Evolutionary conservation across 176 grass and related monocot species (phyloP).

Genomic region (Cenchrus fungigraminus): DNA sequence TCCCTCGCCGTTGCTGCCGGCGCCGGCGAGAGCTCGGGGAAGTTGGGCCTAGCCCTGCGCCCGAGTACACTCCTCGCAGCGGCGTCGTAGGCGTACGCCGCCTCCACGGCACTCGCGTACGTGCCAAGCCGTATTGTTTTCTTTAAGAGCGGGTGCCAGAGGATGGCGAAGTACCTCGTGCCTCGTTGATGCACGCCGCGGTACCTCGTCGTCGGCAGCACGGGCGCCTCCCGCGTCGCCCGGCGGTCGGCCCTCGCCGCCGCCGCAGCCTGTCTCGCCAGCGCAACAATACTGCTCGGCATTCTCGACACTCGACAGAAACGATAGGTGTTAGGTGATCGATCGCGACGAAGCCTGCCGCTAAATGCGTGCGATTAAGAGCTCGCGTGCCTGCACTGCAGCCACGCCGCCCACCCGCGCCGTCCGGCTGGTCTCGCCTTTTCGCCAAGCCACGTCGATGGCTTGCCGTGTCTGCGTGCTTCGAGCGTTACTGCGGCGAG

Average conservation of each 20-base stretch:
- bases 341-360: no score
- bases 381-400: no score
- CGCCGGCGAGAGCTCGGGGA: neutral
- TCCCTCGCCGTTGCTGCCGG: no score
- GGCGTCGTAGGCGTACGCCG: neutral
- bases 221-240: no score
- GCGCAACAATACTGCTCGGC: neutral
- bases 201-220: neutral
- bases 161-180: neutral
- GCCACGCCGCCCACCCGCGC: no score
- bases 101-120: neutral
- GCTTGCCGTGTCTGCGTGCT: no score
- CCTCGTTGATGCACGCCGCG: neutral
- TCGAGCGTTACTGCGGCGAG: no score
- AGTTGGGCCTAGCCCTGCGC: neutral
- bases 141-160: rapidly evolving
- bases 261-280: neutral
- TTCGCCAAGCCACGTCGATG: no score
- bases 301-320: neutral
- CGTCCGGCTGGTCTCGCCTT: no score
- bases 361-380: no score
- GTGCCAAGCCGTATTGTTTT: neutral
- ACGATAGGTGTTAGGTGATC: no score
- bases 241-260: neutral
- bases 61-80: neutral